Conservation (phyloP, 352 stramenopile species). For the Thraustochytrium sp. region DNA sequence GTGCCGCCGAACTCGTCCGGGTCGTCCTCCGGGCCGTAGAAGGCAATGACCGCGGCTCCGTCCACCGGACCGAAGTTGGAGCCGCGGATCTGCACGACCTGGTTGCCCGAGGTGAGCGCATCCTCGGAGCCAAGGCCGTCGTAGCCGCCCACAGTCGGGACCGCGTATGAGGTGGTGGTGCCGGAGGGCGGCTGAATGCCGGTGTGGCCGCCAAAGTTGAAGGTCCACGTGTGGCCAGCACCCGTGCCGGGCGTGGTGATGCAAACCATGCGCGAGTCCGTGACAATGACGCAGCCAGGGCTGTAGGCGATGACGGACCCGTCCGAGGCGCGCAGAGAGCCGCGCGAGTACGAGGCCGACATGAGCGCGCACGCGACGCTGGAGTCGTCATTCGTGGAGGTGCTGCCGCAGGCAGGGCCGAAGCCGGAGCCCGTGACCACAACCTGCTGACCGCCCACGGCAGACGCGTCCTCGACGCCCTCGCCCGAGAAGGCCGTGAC, state of each 20-base stretch:
- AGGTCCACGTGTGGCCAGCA: background rate
- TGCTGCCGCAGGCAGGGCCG: conserved; percentile 27
- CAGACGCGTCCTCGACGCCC: background rate
- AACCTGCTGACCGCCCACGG: conserved; percentile 2
- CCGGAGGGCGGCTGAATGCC: background rate
- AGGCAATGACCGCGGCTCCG: background rate
- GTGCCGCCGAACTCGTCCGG: conserved; percentile 2
- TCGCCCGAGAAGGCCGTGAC: conserved; percentile 6
- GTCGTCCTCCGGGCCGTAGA: conserved; percentile 21
- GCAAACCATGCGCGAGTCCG: background rate
- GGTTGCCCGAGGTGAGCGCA: conserved; percentile 54
- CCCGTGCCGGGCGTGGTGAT: conserved; percentile 31
- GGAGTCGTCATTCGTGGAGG: background rate
- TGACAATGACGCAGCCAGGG: background rate
- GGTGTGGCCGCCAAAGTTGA: conserved; percentile 36
- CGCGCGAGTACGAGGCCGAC: background rate
- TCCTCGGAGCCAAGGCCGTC: background rate
- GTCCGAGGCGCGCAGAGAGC: background rate
- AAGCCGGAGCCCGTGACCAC: conserved; percentile 22
- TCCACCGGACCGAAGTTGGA: conserved; percentile 59
- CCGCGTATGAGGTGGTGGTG: conserved; percentile 38
- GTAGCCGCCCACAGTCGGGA: conserved; percentile 26
- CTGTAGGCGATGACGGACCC: background rate
- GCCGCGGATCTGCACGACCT: conserved; percentile 60
- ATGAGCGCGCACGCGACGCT: conserved; percentile 11